phyloP scores from a whole-genome alignment of 352 stramenopile genomes.

The Pythium dissotocum region DNA sequence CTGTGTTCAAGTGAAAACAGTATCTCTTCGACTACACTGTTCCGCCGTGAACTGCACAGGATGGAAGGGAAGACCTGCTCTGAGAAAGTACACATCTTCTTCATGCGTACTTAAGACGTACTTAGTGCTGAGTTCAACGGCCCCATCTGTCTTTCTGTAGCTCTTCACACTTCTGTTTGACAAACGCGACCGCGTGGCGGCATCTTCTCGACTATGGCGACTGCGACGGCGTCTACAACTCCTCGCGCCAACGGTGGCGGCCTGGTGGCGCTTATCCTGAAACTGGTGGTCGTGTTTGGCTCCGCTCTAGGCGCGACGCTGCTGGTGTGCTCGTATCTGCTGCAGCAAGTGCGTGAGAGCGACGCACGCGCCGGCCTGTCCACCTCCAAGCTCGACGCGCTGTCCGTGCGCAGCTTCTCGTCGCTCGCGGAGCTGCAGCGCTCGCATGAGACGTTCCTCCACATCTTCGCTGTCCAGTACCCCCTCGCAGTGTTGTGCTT shows the following conservation, averaged over 20 bases:
- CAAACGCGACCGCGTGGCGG: neutral
- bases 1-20: neutral
- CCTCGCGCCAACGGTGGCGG: neutral
- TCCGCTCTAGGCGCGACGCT: conserved; percentile 32
- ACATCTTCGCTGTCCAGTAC: conserved; percentile 63
- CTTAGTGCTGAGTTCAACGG: neutral
- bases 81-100: neutral
- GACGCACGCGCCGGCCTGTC: conserved; percentile 40
- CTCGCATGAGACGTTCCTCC: conserved; percentile 58
- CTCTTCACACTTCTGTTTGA: conserved; percentile 5
- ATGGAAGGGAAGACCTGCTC: neutral
- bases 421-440: conserved; percentile 62
- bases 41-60: neutral
- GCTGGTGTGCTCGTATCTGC: conserved; percentile 41
- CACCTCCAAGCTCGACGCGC: conserved; percentile 50
- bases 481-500: conserved; percentile 70
- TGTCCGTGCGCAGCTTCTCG: conserved; percentile 61
- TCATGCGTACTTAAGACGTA: conserved; percentile 10
- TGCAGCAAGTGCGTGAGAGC: conserved; percentile 48
- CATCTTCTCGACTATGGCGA: neutral
- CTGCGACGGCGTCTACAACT: neutral
- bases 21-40: conserved; percentile 13
- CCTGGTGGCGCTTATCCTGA: conserved; percentile 25
- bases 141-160: neutral
- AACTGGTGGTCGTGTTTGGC: conserved; percentile 51